Base-by-base conservation (phyloP, 2,329 filamentous ascomycete species). In the Verticillium longisporum region DNA sequence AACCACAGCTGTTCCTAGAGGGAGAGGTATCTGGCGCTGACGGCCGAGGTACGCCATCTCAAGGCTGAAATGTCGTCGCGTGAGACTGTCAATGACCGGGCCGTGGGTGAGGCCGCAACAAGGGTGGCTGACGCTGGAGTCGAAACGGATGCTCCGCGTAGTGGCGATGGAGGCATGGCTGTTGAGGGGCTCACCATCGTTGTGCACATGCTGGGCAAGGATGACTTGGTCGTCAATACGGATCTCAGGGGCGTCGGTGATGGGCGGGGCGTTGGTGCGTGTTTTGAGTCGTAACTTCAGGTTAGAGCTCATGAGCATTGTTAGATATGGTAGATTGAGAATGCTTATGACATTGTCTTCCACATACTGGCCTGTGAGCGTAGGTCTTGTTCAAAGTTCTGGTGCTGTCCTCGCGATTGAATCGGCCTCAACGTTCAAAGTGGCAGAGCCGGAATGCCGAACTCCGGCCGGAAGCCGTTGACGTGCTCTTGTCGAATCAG, bases 151-250 rank as follows among this genome's bases (percentile, higher is more conserved):
- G n/a, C 26, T 26, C 3, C 26, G 69, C 26, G 66, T 69, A 7
- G 41, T n/a, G 41, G 21, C 41, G 72, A 73, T 38, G 72, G 73
- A 15, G 74, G 78, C 31, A 64, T 78, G 55, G 76, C 75, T 15
- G 77, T 83, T 34, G 74, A 80, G 61, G 80, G 80, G 11, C 67
- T 83, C 58, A 83, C 80, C 6, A 78, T 83, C 62, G 77, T 82
- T 56, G 72, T 84, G 69, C 81, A 82, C 68, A 70, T 80, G 66
- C 77, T 70, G 65, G 75, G 76, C 55, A 79, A 75, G 68, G 79
- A 82, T 56, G 80, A 84, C 63, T 65, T 83, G 66, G 75, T 83
- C 56, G 78, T 83, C 66, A 80, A 80, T 60, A 82, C 80, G 2
- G 77, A 82, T 66, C 70, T 82, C 68, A n/a, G n/a, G n/a, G n/a